Percentiles rank a stretch among this genome's conserved stretches.
Evolutionary conservation across 2,329 filamentous ascomycete genomes (phyloP).

Genomic region (Metarhizium rileyi): DNA sequence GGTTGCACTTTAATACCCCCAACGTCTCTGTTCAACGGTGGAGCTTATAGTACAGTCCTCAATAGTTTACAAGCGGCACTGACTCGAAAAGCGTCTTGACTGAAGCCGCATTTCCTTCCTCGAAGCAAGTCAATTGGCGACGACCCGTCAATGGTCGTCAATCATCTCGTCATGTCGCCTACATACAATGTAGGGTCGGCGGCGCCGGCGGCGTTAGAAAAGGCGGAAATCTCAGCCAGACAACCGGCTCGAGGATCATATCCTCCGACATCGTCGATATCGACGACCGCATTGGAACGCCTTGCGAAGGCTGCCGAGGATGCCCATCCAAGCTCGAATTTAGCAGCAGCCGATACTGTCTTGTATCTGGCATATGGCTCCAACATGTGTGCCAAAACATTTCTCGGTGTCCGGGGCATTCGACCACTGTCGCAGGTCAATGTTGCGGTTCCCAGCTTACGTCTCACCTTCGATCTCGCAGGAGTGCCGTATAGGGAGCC

Average conservation of each 20-base stretch:
- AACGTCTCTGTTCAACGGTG: neutral
- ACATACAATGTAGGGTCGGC: neutral
- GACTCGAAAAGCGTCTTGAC: neutral
- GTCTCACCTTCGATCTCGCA: conserved; percentile 75
- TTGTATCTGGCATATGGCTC: conserved; percentile 88
- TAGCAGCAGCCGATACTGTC: conserved; percentile 37
- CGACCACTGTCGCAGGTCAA: conserved; percentile 71
- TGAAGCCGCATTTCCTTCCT: neutral
- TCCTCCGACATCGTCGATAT: conserved; percentile 22
- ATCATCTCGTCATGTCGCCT: neutral
- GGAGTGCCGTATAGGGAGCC: conserved; percentile 82
- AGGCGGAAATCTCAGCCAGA: conserved; percentile 13
- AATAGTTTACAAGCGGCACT: neutral
- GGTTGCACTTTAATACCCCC: too few species aligned
- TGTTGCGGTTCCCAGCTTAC: conserved; percentile 69
- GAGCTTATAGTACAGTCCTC: too few species aligned
- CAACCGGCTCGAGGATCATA: conserved; percentile 15
- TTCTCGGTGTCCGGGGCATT: conserved; percentile 68
- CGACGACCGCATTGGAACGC: conserved; percentile 19
- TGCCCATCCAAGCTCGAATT: conserved; percentile 13
- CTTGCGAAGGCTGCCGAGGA: conserved; percentile 20
- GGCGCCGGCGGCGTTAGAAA: conserved; percentile 14
- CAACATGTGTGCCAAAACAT: conserved; percentile 73
- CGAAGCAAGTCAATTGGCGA: neutral
- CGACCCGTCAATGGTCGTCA: neutral